Base-by-base conservation (phyloP, 2,329 filamentous ascomycete genomes). In the Delphinella strobiligena region DNA sequence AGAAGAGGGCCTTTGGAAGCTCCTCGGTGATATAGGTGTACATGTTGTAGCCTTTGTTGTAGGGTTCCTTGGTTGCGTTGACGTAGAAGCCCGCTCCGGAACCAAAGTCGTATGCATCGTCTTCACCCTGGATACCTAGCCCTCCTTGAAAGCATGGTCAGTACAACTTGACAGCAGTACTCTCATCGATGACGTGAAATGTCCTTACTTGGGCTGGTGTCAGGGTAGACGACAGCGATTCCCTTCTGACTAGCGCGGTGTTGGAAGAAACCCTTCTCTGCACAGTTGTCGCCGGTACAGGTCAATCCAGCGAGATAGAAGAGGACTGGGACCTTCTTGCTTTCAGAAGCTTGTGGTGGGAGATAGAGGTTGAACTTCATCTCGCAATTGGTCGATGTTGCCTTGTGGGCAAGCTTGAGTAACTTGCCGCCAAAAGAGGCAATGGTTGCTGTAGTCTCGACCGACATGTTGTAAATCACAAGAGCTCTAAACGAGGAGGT, bases 321-420 rank as follows among this genome's bases (percentile, higher is more conserved):
- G 43, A 98, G 74, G 19, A 96, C 75, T 17, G 91, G 91, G 2
- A 86, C 78, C 53, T 82, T 82, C 41, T 68, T 61, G 36, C 61
- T 52, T 12, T 61, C 52, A 46, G 71, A 63, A 41, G 83, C 76
- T 53, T 79, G 70, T 2, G 84, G 78, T 17, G 91, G 91, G 3
- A 98, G 74, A 68, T 84, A 98, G 53, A 98, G 72, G 67, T 93
- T 93, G 56, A 96, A 75, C 58, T 75, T 77, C 89, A 96, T 98
- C 54, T 87, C 78, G 50, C 86, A 94, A 52, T 75, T 77, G 42
- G 86, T 93, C 45, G 76, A 72, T 49, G 72, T 67, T 41, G 88
- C 56, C 47, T 59, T 50, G 73, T 98, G 91, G 52, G 80, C 78
- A 46, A 98, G 83, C 72, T 98, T 96, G 53, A 94, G 75, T 44